Evolutionary conservation across 495 filamentous ascomycete species (phyloP).

Genomic region (Penicillium tannophilum): DNA sequence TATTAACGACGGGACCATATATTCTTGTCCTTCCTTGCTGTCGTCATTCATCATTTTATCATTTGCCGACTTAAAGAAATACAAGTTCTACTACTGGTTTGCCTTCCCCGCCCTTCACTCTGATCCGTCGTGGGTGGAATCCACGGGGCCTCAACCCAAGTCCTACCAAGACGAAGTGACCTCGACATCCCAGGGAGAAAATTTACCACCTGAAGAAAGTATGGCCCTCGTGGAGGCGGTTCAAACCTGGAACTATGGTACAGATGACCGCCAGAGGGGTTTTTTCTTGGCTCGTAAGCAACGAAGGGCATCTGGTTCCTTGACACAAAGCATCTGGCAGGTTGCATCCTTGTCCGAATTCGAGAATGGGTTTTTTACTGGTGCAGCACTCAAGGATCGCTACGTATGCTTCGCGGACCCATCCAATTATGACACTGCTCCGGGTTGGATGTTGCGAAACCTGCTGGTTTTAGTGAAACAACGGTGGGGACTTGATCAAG

Average conservation of each 20-base stretch:
- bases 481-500: constrained; percentile 73
- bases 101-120: constrained; percentile 92
- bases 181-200: constrained; percentile 29
- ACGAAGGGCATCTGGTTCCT: constrained; percentile 20
- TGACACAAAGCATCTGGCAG: constrained; percentile 55
- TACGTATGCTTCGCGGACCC: constrained; percentile 90
- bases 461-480: constrained; percentile 82
- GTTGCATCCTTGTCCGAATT: constrained; percentile 74
- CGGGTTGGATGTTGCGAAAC: constrained; percentile 92
- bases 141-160: constrained; percentile 11
- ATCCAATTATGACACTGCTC: constrained; percentile 81
- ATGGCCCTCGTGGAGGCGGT: constrained; percentile 74
- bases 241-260: constrained; percentile 80
- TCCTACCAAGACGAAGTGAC: constrained; percentile 19
- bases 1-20: constrained; percentile 93
- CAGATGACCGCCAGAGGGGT: constrained; percentile 80
- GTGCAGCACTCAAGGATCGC: constrained; percentile 64
- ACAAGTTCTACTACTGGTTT: constrained; percentile 93
- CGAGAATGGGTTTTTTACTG: constrained; percentile 85
- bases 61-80: constrained; percentile 97
- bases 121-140: constrained; percentile 67
- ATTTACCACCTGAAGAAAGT: constrained; percentile 65
- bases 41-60: constrained; percentile 85
- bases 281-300: constrained; percentile 89
- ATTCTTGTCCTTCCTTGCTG: constrained; percentile 87